Evolutionary conservation across 2,329 filamentous ascomycete genomes (phyloP), one percentile per base, ranked within the genome.

Genomic region (Akanthomyces lecanii): DNA sequence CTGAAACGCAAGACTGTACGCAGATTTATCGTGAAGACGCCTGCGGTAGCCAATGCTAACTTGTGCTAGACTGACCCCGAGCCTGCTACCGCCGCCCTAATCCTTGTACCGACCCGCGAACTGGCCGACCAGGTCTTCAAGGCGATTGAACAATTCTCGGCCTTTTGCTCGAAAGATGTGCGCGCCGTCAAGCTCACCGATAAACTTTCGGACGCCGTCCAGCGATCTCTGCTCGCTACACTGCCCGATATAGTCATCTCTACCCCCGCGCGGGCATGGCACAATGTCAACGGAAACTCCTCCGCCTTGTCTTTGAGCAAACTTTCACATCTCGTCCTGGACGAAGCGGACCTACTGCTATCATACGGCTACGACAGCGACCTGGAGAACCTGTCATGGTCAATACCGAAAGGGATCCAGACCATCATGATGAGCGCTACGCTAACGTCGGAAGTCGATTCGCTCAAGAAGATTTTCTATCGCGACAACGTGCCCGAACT

Each of bases 341-440:
- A 99, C 73, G 95, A 99, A 78, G 93, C 94, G 3, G 95, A 99
- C 72, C 77, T 99, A 66, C 89, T 99, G 7, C 80, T 98, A 63
- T 96, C 91, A 4, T 99, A 98, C 72, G 95, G 93, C 55, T 97
- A 97, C 73, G 89, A 94, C 63, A 90, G 96, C 64, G 95, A 98
- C 69, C 82, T 99, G 65, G 85, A 92, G 70, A 89, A 86, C 68
- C 82, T 99, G 40, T 83, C 92, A 0, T 86, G 89, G 68, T 84
- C 87, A 2, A 81, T 98, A 25, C 93, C 94, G 0, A 90, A 90
- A 72, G 90, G 90, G 2, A 85, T 96, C 0, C 95, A 99, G 78
- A 93, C 92, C 1, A 88, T 95, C 70, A 83, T 99, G 72, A 96
- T 96, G 87, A 97, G 92, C 67, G 95, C 95, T 7, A 99, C 95